Evolutionary conservation across 225 moss, liverwort and hornwort species (phyloP), one percentile per base, ranked within the genome.

Genomic region (Polytrichum commune): DNA sequence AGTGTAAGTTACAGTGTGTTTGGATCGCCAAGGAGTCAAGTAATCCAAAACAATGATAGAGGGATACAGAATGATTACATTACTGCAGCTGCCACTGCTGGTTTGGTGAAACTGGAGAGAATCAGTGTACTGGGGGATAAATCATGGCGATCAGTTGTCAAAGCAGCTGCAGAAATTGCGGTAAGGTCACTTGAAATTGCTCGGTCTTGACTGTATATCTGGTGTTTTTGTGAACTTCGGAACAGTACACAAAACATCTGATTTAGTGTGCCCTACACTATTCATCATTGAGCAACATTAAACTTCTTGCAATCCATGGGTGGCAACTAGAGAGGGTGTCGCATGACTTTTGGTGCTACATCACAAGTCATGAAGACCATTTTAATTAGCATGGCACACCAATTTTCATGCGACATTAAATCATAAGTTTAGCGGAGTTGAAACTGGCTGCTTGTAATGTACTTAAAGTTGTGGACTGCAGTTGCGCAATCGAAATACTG

Each of bases 51-150:
- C 16, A 46, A 46, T 16, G 46, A 67, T 35, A 55, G 77, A 66
- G 20, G 18, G 19, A 61, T 61, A 64, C 46, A 46, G 53, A 66
- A 61, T 33, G 58, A 63, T 70, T 74, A 67, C n/a, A 70, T 75
- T 72, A 73, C 70, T 29, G 77, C 80, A 46, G 70, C 18, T 3
- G 66, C 77, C 22, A 79, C 76, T 74, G 72, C 76, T 72, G 79
- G 80, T 71, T 76, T 74, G n/a, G 81, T 83, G 85, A 85, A 83
- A 60, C 86, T 89, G 71, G 87, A 90, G 73, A 87, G 96, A 75
- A 82, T 93, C 65, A 83, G 84, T 67, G 63, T 82, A 68, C 85
- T 92, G 28, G 96, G 96, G 30, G 70, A 86, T 73, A 62, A 65
- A 63, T 66, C 65, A 27, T 86, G 84, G 79, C 87, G 93, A 64